Percentiles rank a stretch among this genome's conserved stretches.
phyloP scores from a whole-genome alignment of 164 flowering plant species.

The Litsea cubeba region DNA sequence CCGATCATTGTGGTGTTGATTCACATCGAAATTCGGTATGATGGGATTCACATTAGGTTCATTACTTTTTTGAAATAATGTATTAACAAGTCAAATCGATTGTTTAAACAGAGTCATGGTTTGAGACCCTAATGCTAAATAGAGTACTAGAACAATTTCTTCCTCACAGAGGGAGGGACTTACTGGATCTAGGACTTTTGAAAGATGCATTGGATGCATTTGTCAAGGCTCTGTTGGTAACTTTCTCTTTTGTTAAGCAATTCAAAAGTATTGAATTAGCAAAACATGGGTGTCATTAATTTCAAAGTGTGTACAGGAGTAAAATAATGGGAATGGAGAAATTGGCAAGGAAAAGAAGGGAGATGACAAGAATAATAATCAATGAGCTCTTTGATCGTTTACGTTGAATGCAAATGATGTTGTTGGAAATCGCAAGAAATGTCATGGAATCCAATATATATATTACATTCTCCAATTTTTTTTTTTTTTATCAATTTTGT shows the following conservation, averaged over 20 bases:
- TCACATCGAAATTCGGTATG: neutral
- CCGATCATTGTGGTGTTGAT: neutral
- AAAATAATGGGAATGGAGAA: neutral
- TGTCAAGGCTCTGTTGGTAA: neutral
- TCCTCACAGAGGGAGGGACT: neutral
- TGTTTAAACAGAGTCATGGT: neutral
- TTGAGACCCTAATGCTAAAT: neutral
- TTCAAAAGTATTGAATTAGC: neutral
- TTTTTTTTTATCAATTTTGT: too few relatives aligned
- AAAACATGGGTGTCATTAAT: neutral
- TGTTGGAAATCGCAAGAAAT: too few relatives aligned
- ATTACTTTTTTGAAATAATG: neutral
- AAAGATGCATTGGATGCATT: neutral
- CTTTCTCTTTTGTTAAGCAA: neutral
- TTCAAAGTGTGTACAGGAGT: neutral
- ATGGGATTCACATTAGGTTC: neutral
- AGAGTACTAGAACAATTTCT: neutral
- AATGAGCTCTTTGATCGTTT: too few relatives aligned
- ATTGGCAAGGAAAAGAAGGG: neutral
- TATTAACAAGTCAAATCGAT: neutral
- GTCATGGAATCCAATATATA: too few relatives aligned
- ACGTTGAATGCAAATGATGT: too few relatives aligned
- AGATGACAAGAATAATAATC: too few relatives aligned
- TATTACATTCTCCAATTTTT: too few relatives aligned
- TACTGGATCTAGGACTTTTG: neutral